Evolutionary conservation across 306 rosid genomes (phyloP).

Genomic region (Clitoria ternatea): DNA sequence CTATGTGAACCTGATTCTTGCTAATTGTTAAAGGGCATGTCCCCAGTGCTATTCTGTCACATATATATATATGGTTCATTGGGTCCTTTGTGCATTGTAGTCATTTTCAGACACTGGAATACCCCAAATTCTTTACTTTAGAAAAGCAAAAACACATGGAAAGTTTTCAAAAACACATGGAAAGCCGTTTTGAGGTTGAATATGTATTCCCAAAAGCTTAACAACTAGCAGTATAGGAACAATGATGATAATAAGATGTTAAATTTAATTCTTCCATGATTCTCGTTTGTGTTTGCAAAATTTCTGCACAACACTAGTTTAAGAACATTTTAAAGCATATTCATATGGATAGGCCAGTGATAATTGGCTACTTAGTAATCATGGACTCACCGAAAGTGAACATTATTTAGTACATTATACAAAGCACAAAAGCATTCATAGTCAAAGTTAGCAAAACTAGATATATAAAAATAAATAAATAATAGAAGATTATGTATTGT

Average conservation of each 20-base stretch:
- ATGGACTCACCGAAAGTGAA: constrained; percentile 38
- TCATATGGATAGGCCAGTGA: constrained; percentile 44
- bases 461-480: background rate
- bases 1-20: background rate
- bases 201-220: constrained; percentile 33
- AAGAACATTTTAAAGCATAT: constrained; percentile 26
- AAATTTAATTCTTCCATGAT: background rate
- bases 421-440: constrained; percentile 20
- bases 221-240: constrained; percentile 20
- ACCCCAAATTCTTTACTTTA: constrained; percentile 17
- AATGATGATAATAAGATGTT: constrained; percentile 17
- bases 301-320: constrained; percentile 1
- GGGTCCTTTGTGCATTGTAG: constrained; percentile 18
- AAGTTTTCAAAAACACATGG: constrained; percentile 21
- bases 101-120: constrained; percentile 33
- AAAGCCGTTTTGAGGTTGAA: constrained; percentile 24
- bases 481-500: background rate
- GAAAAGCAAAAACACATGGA: constrained; percentile 28
- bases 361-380: constrained; percentile 26
- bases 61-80: background rate
- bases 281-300: background rate
- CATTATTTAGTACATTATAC: constrained; percentile 37
- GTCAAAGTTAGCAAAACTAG: constrained; percentile 22
- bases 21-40: constrained; percentile 11
- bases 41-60: constrained; percentile 24